Percentiles rank a stretch among this genome's conserved stretches.
These are phyloP conservation scores for Hypomyces perniciosus DNA, from an alignment of 2,329 filamentous ascomycete genomes.

Conservation along the genomic window DNA sequence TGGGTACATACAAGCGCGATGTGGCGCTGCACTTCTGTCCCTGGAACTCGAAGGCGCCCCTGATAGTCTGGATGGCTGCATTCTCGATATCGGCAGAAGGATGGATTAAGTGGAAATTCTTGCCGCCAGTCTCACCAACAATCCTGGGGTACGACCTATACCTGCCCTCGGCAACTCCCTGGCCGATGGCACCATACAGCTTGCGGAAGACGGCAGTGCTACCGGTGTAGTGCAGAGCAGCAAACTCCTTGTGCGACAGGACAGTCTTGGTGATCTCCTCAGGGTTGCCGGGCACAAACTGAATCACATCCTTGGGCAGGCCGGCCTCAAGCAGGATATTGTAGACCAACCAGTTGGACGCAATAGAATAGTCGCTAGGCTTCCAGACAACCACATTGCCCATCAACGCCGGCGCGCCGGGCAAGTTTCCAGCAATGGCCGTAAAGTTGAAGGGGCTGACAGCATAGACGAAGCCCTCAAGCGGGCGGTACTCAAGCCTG, in stretches of 20 bases:
- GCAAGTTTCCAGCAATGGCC: conserved; percentile 83
- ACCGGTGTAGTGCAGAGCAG: conserved; percentile 91
- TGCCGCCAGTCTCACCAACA: conserved; percentile 85
- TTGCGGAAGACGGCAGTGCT: conserved; percentile 87
- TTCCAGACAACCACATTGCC: conserved; percentile 97
- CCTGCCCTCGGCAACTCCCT: conserved; percentile 71
- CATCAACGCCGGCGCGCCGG: conserved; percentile 76
- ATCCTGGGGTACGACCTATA: conserved; percentile 84
- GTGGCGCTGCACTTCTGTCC: conserved; percentile 89
- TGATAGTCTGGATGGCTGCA: conserved; percentile 74
- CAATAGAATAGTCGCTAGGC: conserved; percentile 81
- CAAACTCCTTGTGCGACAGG: conserved; percentile 72
- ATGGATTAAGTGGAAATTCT: conserved; percentile 89
- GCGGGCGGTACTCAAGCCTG: conserved; percentile 77
- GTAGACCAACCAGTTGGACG: conserved; percentile 88
- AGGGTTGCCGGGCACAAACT: conserved; percentile 87
- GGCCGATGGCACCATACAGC: conserved; percentile 80
- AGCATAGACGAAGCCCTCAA: conserved; percentile 94
- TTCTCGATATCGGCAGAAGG: conserved; percentile 70
- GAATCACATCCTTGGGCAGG: conserved; percentile 81
- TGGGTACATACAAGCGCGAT: conserved; percentile 71
- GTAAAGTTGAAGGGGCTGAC: conserved; percentile 97
- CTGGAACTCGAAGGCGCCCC: conserved; percentile 85
- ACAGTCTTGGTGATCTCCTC: conserved; percentile 74
- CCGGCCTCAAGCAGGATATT: conserved; percentile 88